These are phyloP conservation scores for Acer yangbiense DNA, from an alignment of 345 rosid genomes.

Conservation along the genomic window DNA sequence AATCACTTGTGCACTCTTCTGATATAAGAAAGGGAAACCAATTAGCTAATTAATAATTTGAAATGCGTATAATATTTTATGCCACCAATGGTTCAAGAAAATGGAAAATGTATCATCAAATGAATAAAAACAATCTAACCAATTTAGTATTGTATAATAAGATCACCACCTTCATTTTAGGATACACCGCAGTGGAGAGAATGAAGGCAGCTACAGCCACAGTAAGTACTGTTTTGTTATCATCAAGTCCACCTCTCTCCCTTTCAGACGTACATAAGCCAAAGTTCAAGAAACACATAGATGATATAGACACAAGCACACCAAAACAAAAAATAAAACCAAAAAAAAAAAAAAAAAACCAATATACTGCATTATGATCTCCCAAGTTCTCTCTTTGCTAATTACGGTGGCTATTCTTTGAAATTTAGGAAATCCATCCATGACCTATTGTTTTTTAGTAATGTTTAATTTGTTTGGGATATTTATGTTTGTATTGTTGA, in stretches of 20 bases:
- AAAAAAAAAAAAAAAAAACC: no score
- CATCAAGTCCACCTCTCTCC: conserved; percentile 48
- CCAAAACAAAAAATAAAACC: no score
- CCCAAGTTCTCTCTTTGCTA: no score
- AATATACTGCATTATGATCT: no score
- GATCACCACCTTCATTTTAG: conserved; percentile 54
- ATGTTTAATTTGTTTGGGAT: no score
- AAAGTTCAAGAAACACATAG: conserved; percentile 17
- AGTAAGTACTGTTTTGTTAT: conserved; percentile 46
- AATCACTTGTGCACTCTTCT: conserved; percentile 54
- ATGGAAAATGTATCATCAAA: conserved; percentile 11
- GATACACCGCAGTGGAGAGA: conserved; percentile 58
- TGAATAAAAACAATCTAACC: neutral
- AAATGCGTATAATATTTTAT: conserved; percentile 19
- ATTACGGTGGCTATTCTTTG: no score
- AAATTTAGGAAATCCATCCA: no score
- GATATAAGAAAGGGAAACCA: conserved; percentile 37
- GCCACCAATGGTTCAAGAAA: conserved; percentile 8
- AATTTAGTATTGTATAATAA: conserved; percentile 20
- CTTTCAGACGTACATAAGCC: conserved; percentile 37
- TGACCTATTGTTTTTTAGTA: no score
- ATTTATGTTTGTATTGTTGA: no score
- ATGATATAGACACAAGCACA: conserved; percentile 7
- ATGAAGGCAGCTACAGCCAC: conserved; percentile 73
- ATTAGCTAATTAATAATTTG: conserved; percentile 26